A percentile compares a stretch with the other conserved stretches of the same genome.
Evolutionary conservation across 352 stramenopile genomes (phyloP).

Genomic region (Phytopythium montanum): DNA sequence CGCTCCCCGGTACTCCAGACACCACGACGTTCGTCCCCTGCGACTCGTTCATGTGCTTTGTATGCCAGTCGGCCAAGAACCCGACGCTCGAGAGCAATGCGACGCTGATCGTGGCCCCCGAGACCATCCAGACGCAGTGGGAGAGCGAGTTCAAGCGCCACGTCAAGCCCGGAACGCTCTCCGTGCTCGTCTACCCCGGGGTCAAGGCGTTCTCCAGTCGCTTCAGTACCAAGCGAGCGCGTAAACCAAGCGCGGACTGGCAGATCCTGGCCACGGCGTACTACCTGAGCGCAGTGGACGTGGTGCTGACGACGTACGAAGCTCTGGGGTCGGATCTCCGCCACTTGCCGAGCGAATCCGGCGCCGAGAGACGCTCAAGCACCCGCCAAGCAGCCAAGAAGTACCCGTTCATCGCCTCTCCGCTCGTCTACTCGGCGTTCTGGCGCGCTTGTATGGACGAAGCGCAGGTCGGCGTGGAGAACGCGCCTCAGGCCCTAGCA

Average conservation of each 20-base stretch:
- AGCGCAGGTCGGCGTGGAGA: conserved; percentile 89
- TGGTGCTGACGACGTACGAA: conserved; percentile 92
- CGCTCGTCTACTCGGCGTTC: conserved; percentile 80
- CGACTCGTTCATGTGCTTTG: conserved; percentile 52
- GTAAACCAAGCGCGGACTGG: conserved; percentile 44
- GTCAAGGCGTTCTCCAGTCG: conserved; percentile 38
- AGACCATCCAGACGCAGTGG: conserved; percentile 92
- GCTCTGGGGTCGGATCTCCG: conserved; percentile 78
- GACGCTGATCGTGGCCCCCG: conserved; percentile 91
- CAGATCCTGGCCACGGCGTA: conserved; percentile 50
- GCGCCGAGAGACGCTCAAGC: conserved; percentile 42
- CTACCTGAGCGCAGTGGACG: conserved; percentile 36
- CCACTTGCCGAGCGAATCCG: conserved; percentile 46
- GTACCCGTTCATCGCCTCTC: conserved; percentile 86
- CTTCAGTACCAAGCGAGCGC: conserved; percentile 11
- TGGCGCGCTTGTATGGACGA: conserved; percentile 93
- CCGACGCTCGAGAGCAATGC: conserved; percentile 48
- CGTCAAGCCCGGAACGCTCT: conserved; percentile 38
- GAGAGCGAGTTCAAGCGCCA: conserved; percentile 82
- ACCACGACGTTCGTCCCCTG: background rate
- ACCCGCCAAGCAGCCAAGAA: conserved; percentile 58
- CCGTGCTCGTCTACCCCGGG: conserved; percentile 52
- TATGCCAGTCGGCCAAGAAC: conserved; percentile 40
- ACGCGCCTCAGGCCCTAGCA: conserved; percentile 56
- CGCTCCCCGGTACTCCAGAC: background rate